phyloP scores from a whole-genome alignment of 352 stramenopile species.

The Phytophthora hibernalis region DNA sequence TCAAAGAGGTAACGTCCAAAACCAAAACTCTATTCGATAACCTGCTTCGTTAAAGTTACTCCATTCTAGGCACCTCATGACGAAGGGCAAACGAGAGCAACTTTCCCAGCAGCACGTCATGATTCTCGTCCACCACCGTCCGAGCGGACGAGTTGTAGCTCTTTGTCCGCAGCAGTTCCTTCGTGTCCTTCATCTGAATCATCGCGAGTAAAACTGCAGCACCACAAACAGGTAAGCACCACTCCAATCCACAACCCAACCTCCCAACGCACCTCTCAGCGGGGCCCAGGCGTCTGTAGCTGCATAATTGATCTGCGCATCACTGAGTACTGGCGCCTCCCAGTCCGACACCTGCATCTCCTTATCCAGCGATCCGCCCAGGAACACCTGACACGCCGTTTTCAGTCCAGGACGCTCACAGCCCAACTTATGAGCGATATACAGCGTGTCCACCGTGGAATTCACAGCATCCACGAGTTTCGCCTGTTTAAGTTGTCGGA shows the following conservation, averaged over 20 bases:
- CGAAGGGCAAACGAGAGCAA: too few relatives aligned
- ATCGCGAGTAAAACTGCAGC: conserved; percentile 75
- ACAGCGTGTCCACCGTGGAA: conserved; percentile 82
- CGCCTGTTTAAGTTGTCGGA: conserved; percentile 63
- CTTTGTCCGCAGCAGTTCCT: conserved; percentile 64
- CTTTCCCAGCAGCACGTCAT: conserved; percentile 57
- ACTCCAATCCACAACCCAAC: not conserved
- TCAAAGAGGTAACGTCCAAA: too few relatives aligned
- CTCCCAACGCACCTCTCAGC: conserved; percentile 55
- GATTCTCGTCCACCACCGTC: conserved; percentile 47
- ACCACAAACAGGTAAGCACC: conserved; percentile 13
- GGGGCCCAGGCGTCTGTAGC: conserved; percentile 84
- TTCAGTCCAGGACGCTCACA: conserved; percentile 82
- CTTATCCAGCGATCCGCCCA: conserved; percentile 74
- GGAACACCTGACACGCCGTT: conserved; percentile 80
- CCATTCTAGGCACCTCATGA: too few relatives aligned
- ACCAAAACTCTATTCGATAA: too few relatives aligned
- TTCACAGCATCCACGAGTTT: conserved; percentile 65
- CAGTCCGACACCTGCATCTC: conserved; percentile 90
- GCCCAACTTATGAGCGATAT: conserved; percentile 80
- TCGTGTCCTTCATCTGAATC: conserved; percentile 72
- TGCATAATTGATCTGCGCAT: conserved; percentile 80
- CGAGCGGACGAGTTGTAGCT: conserved; percentile 60
- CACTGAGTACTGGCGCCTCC: conserved; percentile 77
- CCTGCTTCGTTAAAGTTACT: too few relatives aligned